Evolutionary conservation across 345 rosid genomes (phyloP).

Genomic region (Populus davidiana): DNA sequence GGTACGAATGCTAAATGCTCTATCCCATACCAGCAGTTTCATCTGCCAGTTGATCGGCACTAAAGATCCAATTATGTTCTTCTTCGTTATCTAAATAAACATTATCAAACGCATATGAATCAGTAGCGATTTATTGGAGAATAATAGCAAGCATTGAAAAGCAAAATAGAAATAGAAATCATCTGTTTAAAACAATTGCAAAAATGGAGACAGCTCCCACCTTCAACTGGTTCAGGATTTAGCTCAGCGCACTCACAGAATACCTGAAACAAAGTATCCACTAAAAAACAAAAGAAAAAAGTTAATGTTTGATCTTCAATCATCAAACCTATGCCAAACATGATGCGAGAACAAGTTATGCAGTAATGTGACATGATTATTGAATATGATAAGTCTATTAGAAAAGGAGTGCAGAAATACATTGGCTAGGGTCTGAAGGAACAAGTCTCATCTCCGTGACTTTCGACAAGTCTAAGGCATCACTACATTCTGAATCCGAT

Average conservation of each 20-base stretch:
- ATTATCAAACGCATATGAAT: background rate
- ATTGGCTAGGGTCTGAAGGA: slow-evolving; percentile 77
- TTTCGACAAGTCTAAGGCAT: slow-evolving; percentile 56
- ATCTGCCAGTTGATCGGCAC: slow-evolving; percentile 68
- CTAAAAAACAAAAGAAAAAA: slow-evolving; percentile 32
- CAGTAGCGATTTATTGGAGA: background rate
- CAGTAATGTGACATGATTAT: slow-evolving; percentile 5
- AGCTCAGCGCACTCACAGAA: slow-evolving; percentile 92
- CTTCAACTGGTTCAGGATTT: slow-evolving; percentile 85
- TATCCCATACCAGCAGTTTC: slow-evolving; percentile 45
- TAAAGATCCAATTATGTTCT: slow-evolving; percentile 66
- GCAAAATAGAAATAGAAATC: background rate
- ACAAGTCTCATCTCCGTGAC: slow-evolving; percentile 87
- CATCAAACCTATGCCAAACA: background rate
- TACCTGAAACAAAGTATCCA: slow-evolving; percentile 78
- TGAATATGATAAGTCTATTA: background rate
- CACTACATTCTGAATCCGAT: slow-evolving; percentile 56
- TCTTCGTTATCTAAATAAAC: slow-evolving; percentile 40
- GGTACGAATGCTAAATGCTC: background rate
- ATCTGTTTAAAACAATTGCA: background rate
- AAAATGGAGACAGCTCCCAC: slow-evolving; percentile 32
- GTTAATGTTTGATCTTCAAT: background rate
- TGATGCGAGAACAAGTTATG: background rate
- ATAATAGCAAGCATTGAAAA: background rate
- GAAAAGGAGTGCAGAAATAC: slow-evolving; percentile 36